A percentile compares a stretch with the other conserved stretches of the same genome.
phyloP scores from a whole-genome alignment of 805 yeast genomes.

The Saturnispora halmiae region DNA sequence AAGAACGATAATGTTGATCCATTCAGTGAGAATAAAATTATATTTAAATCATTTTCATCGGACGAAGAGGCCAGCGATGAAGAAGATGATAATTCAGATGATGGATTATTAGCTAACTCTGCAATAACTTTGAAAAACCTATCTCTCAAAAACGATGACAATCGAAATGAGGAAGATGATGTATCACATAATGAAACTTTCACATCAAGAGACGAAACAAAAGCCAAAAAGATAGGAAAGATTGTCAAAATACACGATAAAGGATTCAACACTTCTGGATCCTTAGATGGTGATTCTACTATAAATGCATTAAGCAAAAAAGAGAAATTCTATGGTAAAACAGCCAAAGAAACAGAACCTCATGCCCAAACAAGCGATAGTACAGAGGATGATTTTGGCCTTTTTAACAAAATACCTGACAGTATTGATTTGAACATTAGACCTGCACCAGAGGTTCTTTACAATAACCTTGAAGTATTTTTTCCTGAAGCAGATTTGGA shows the following conservation, averaged over 20 bases:
- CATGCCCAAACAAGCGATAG: too few species aligned
- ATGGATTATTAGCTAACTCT: slow-evolving; percentile 41
- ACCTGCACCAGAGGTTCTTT: slow-evolving; percentile 92
- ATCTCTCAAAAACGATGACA: too few species aligned
- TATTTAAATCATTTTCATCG: slow-evolving; percentile 39
- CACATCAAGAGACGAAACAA: too few species aligned
- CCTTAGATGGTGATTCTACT: too few species aligned
- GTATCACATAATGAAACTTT: too few species aligned
- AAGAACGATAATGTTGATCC: slow-evolving; percentile 32
- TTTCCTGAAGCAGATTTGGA: slow-evolving; percentile 92
- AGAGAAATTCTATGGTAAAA: too few species aligned
- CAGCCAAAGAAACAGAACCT: too few species aligned
- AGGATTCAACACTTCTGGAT: too few species aligned
- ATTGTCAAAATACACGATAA: too few species aligned
- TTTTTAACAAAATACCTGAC: slow-evolving; percentile 64
- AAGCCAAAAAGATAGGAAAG: too few species aligned
- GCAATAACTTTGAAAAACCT: slow-evolving; percentile 18
- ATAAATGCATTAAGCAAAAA: too few species aligned
- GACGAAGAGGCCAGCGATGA: slow-evolving; percentile 23
- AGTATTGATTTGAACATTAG: slow-evolving; percentile 57
- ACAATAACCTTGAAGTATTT: slow-evolving; percentile 81
- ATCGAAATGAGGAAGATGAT: slow-evolving; percentile 5
- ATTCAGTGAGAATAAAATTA: slow-evolving; percentile 62
- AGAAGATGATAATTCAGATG: slow-evolving; percentile 6
- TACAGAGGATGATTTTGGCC: slow-evolving; percentile 13